Base-by-base conservation (phyloP, 331 rosid genomes). In the Arachis monticola region DNA sequence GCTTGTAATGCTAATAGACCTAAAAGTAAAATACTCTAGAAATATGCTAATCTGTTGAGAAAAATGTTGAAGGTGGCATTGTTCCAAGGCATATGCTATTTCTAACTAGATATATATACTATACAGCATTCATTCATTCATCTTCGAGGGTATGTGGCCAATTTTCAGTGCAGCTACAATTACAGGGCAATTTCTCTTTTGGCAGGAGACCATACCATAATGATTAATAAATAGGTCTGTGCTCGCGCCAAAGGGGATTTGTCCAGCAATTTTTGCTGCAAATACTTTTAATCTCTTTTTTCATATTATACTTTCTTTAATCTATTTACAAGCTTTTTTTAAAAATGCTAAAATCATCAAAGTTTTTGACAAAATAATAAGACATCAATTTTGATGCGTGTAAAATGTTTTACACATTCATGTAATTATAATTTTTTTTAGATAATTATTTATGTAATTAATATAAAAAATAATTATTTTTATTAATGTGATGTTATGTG, bases 181-280 rank as follows among this genome's bases (percentile, higher is more conserved):
- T 58, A 59, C 76, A 22, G 76, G 58, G 76, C 76, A 71, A 45
- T 35, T 42, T 44, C 76, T 51, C 56, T 48, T 27, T 71, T 71
- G 76, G 66, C 76, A 14, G 76, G 31, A 47, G 8, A 22, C 55
- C 14, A 70, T 30, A 41, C 51, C 51, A 41, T 63, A 3, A 41
- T 30, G 1, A 12, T 5, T 4, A 31, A 32, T 62, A 61, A 2
- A 41, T 0, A 2, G 0, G 51, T 0, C 0, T 65, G 56, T 44
- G 56, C 45, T 59, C 67, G n/a, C 17, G 67, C 59, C 67, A 59
- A 72, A 72, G 58, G 67, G 58, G 76, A 72, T 72, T 59, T 72
- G 67, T 67, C 65, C 58, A 45, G 32, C 76, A 69, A 72, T 72
- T 56, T 56, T 57, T 44, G 58, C 76, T 73, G 59, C 69, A 41